Conservation (phyloP, 352 stramenopile species). For the Phytophthora pinifolia region DNA sequence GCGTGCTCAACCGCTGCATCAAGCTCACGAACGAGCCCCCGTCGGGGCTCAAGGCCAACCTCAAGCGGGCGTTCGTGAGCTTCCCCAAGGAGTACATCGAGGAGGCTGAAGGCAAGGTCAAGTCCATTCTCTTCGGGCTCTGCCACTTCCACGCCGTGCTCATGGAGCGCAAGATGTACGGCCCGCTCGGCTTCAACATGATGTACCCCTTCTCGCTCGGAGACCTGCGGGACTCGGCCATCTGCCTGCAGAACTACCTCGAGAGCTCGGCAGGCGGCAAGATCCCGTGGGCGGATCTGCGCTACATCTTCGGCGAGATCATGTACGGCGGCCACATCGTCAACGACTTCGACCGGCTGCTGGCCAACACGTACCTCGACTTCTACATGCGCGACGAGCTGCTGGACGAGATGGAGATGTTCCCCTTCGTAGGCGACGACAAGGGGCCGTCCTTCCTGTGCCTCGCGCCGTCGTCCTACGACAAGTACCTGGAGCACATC, state of each 20-base stretch:
- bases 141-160: conserved; percentile 98
- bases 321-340: conserved; percentile 98
- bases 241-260: conserved; percentile 96
- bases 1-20: conserved; percentile 95
- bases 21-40: conserved; percentile 97
- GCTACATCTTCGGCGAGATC: conserved; percentile 97
- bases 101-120: conserved; percentile 95
- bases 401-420: conserved; percentile 98
- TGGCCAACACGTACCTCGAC: conserved; percentile 97
- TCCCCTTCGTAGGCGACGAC: conserved; percentile 96
- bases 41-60: conserved; percentile 94
- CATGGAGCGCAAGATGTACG: conserved; percentile 98
- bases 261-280: conserved; percentile 94
- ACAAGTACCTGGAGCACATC: conserved; percentile 98
- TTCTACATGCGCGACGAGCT: conserved; percentile 98
- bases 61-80: conserved; percentile 96
- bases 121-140: conserved; percentile 96
- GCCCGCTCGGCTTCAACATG: conserved; percentile 98
- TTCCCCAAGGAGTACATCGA: conserved; percentile 97
- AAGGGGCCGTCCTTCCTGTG: conserved; percentile 95
- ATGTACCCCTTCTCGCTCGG: conserved; percentile 98
- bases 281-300: conserved; percentile 96
- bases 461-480: conserved; percentile 95
- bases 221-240: conserved; percentile 94
- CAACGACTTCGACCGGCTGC: conserved; percentile 94